phyloP scores from a whole-genome alignment of 768 basidiomycete genomes.

The Tulasnella sp. region DNA sequence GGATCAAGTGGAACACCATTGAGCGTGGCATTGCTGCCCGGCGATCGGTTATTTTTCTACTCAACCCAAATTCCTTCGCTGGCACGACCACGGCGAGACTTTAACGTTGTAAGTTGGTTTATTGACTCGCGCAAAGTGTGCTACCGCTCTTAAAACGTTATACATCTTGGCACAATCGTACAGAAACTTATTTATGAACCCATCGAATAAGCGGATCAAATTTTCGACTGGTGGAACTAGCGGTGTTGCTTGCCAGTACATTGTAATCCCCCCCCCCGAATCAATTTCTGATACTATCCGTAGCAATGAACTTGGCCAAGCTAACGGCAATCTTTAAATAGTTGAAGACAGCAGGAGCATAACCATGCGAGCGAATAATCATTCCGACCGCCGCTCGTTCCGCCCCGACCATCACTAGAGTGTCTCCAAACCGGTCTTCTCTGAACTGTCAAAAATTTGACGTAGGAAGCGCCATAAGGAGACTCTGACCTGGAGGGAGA shows the following conservation, averaged over 20 bases:
- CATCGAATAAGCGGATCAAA: background rate
- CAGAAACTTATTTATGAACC: background rate
- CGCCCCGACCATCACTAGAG: background rate
- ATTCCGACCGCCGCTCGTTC: background rate
- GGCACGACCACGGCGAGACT: too few relatives aligned
- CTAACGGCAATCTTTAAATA: background rate
- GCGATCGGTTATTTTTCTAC: background rate
- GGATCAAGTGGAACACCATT: background rate
- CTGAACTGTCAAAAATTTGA: background rate
- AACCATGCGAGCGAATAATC: background rate
- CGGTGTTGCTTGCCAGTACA: background rate
- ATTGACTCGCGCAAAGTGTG: background rate
- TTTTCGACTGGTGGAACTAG: background rate
- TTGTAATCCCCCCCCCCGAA: background rate
- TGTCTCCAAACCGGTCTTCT: slow-evolving; percentile 1
- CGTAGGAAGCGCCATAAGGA: too few relatives aligned
- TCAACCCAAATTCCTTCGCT: background rate
- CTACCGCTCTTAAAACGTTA: background rate
- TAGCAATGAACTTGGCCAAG: background rate
- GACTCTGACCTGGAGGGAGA: too few relatives aligned
- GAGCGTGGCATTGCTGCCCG: background rate
- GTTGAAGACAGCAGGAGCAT: background rate
- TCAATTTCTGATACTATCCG: background rate
- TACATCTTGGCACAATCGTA: too few relatives aligned
- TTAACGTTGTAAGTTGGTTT: background rate